A percentile compares a stretch with the other conserved stretches of the same genome.
These are phyloP conservation scores for Coniochaeta hoffmannii DNA, from an alignment of 2,329 filamentous ascomycete genomes.

Conservation along the genomic window DNA sequence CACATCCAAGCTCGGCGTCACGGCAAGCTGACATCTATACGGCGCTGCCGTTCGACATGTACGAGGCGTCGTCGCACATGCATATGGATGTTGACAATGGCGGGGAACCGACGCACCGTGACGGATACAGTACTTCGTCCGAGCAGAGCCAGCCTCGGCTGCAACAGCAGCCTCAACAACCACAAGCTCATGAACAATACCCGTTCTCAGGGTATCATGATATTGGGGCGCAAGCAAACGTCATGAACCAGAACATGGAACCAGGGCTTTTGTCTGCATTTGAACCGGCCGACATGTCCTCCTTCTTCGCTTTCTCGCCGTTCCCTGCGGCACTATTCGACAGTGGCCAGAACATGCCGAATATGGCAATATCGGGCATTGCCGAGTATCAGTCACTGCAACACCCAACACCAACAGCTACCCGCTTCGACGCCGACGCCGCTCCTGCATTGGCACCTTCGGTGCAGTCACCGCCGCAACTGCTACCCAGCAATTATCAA, in stretches of 20 bases:
- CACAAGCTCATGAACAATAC: neutral
- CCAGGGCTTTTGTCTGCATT: neutral
- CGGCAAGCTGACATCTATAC: neutral
- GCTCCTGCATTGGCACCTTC: neutral
- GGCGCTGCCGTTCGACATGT: neutral
- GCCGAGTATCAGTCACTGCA: neutral
- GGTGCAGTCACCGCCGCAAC: neutral
- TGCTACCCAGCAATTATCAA: neutral
- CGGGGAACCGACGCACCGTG: neutral
- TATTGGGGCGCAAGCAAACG: neutral
- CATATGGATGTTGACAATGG: neutral
- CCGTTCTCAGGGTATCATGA: neutral
- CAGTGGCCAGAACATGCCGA: neutral
- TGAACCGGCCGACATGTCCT: neutral
- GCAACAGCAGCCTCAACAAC: neutral
- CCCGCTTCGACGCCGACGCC: neutral
- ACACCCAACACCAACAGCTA: neutral
- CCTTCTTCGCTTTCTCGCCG: neutral
- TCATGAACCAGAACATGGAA: neutral
- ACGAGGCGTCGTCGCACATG: neutral
- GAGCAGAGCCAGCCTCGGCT: neutral
- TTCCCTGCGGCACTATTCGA: neutral
- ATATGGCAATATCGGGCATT: neutral
- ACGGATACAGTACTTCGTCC: neutral
- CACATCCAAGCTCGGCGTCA: neutral